Base-by-base conservation (phyloP, 1,284 basidiomycete genomes). In the Schizophyllum amplum region DNA sequence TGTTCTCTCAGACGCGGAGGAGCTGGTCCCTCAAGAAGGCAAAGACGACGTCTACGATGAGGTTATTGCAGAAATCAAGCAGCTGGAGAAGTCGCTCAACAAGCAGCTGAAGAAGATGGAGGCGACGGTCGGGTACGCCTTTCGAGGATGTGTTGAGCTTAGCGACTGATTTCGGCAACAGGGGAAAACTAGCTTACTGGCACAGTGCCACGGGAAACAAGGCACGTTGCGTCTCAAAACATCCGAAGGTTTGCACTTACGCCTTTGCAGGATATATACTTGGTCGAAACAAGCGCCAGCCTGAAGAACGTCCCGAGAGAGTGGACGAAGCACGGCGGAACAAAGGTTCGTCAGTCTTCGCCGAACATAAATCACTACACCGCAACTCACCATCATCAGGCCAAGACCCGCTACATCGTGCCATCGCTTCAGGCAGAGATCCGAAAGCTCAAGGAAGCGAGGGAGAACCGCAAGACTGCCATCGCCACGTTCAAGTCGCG, bases 381-480 rank as follows among this genome's bases (percentile, higher is more conserved):
- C 5, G 5, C 22, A 6, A 33, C 33, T 42, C 3, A 42, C 2
- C 4, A 9, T 42, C 7, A 2, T 5, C 63, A 93, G 90, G 79
- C 82, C 33, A 80, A 81, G 60, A 77, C 78, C 21, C 86, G 95
- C 13, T 98, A 87, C 76, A 75, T 84, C 15, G 87, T 93, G 1
- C 87, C 88, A 0, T 77, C 86, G 22, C 79, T 94, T 1, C 81
- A 84, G 56, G 67, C 80, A 2, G 81, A 83, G 23, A 83, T 98
- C 55, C 84, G 92, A 33, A 74, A 82, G 56, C 77, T 96, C 50
- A 97, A 98, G 70, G 95, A 98, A 72, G 93, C 92, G 3, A 83
- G 91, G 26, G 95, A 98, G 72, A 93, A 85, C 55, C 86, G 88
- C 49, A 88, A 79, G 56, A 80, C 81, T 1, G 85, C 85, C 5